Base-by-base conservation (phyloP, 139 green algal genomes). In the Picocystis salinarum region DNA sequence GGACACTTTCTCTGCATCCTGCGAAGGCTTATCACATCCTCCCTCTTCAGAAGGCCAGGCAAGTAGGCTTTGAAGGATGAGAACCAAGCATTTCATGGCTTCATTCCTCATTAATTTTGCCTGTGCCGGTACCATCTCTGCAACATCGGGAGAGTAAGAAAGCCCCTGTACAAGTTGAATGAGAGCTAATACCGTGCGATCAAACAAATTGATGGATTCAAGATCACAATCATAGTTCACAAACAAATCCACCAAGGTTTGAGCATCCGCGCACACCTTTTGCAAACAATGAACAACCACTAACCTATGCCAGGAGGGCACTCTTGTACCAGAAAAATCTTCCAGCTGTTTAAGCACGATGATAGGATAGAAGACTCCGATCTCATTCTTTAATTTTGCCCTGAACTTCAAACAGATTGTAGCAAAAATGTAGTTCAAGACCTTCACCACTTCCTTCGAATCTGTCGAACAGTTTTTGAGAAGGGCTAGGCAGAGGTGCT, bases 351-450 rank as follows among this genome's bases (percentile, higher is more conserved):
- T 81, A 34, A 98, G 69, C 42, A 95, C 45, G 30, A 98, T 81
- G 75, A 95, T 92, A 46, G 88, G 87, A 58, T 91, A 92, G 64
- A 98, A 98, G 11, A 94, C 82, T 15, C 80, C 82, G 13, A 95
- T 71, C 41, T 71, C 56, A 1, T 55, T 78, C 63, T 98, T 98
- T 19, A 98, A 59, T 5, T 49, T 48, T 4, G 55, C 37, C 12
- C 88, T 61, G 52, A 93, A 96, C 23, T 70, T 67, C 42, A 41
- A 39, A 31, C 94, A 56, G 3, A 96, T 63, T 9, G 67, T 77
- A 25, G 84, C 54, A 66, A 98, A 95, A 58, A 98, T 95, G 61
- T 70, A 84, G 42, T 19, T 19, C 11, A 46, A 22, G 12, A 30
- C 27, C 12, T 22, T 53, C 15, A 37, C 29, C n/a, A 58, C 74